These are phyloP conservation scores for Suillus sp. DNA, from an alignment of 768 basidiomycete species.

Conservation along the genomic window DNA sequence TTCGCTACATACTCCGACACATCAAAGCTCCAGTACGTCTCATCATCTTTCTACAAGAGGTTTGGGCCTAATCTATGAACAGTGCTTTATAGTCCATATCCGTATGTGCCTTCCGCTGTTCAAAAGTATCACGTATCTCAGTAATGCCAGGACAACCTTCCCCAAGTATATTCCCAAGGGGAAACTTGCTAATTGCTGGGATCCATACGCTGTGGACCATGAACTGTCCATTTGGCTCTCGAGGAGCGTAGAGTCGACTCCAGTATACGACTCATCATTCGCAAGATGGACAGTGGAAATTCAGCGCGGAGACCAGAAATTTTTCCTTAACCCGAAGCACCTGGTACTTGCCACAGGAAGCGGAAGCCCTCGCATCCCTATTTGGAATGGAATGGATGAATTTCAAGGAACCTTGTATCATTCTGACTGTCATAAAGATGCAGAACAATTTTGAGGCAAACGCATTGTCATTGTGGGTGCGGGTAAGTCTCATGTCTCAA, in stretches of 20 bases:
- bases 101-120: constrained; percentile 44
- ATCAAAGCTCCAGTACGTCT: constrained; percentile 47
- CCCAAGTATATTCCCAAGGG: neutral
- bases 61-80: neutral
- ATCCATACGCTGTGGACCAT: constrained; percentile 52
- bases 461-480: constrained; percentile 59
- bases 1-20: constrained; percentile 48
- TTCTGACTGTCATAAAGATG: constrained; percentile 50
- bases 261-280: constrained; percentile 9
- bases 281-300: neutral
- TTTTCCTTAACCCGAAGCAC: neutral
- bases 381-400: constrained; percentile 36
- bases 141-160: neutral
- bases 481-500: neutral
- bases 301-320: neutral
- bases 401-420: constrained; percentile 56
- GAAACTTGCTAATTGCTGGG: too few relatives aligned
- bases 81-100: constrained; percentile 54
- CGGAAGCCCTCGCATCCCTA: neutral
- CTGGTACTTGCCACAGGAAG: constrained; percentile 2
- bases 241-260: constrained; percentile 34
- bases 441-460: constrained; percentile 56
- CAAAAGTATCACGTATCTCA: constrained; percentile 19
- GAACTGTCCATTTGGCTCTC: constrained; percentile 62
- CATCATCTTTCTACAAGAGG: neutral